Base-by-base conservation (phyloP, 2,329 filamentous ascomycete species). In the Aspergillus udagawae region DNA sequence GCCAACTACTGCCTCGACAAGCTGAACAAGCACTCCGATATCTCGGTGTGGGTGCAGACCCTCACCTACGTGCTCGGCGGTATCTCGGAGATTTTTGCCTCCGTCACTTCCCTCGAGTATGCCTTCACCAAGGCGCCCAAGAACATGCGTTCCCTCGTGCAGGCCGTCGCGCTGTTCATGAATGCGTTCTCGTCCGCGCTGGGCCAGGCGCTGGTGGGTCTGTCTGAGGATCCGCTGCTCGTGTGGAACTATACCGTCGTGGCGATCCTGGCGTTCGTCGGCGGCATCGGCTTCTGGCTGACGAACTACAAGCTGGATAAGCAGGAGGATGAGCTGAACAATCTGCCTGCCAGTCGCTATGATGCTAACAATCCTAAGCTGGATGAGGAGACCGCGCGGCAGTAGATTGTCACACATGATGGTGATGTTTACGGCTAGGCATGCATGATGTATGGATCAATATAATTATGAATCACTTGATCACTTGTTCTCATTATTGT, bases 131-230 rank as follows among this genome's bases (percentile, higher is more conserved):
- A 91, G 74, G 88, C 88, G 0, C 89, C 89, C 27, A 84, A 83
- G 67, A 91, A 91, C 77, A 92, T 92, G 89, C 86, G 88, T 63
- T 89, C 86, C 1, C 80, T 92, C n/a, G 87, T 92, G 12, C 80
- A 77, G 73, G 83, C 84, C 21, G 79, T 91, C 65, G 86, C 86
- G 68, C 80, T 91, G 42, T 86, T 89, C 77, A 90, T 85, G 81
- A 86, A 80, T 29, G 88, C 88, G 56, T 80, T 92, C 63, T 85
- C 86, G 1, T 80, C 86, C 29, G 88, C 88, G 38, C 75, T 92
- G 51, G 87, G 86, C n/a, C 85, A 90, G 76, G 87, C 86, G 0
- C 81, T 89, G 42, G 82, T 83, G 7, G 77, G 82, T 0, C 75
- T 90, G 1, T 82, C 83, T 0, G 79, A 76, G 6, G 86, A 90